Conservation (phyloP, 2,329 filamentous ascomycete species). For the Pseudogymnoascus sp. region DNA sequence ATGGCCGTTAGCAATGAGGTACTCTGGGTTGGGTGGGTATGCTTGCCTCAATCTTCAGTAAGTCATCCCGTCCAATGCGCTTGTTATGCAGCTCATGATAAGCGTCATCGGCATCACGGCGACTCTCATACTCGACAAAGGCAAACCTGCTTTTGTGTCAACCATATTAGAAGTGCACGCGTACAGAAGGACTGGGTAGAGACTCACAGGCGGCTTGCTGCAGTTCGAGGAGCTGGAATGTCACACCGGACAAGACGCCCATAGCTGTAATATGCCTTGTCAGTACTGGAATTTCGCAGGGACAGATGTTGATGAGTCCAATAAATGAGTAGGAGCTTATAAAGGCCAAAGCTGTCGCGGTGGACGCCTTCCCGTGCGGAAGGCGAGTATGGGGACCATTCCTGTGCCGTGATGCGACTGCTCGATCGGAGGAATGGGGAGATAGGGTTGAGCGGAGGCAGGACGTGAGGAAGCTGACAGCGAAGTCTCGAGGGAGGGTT, state of each 20-base stretch:
- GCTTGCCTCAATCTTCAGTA: slow-evolving; percentile 92
- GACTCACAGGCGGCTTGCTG: slow-evolving; percentile 89
- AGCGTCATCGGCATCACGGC: slow-evolving; percentile 95
- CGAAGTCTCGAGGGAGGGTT: slow-evolving; percentile 35
- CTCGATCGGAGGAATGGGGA: slow-evolving; percentile 34
- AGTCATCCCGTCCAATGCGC: slow-evolving; percentile 89
- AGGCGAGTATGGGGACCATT: slow-evolving; percentile 9
- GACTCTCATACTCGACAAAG: slow-evolving; percentile 98
- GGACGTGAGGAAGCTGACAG: slow-evolving; percentile 39
- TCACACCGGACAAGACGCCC: slow-evolving; percentile 96
- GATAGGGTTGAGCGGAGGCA: slow-evolving; percentile 31
- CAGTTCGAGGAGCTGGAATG: slow-evolving; percentile 91
- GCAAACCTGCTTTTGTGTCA: slow-evolving; percentile 62
- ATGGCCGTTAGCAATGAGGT: background rate
- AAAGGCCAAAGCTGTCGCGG: slow-evolving; percentile 17
- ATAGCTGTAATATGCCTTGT: slow-evolving; percentile 56
- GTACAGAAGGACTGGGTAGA: slow-evolving; percentile 16
- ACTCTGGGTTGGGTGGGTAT: slow-evolving; percentile 8
- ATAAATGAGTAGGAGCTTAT: slow-evolving; percentile 13
- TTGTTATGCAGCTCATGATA: slow-evolving; percentile 99
- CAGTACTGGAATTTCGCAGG: slow-evolving; percentile 18
- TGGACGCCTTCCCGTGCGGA: slow-evolving; percentile 16
- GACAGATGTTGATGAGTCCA: slow-evolving; percentile 14
- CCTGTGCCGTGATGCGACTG: slow-evolving; percentile 24
- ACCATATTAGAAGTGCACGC: slow-evolving; percentile 28